These are phyloP conservation scores for Cercospora sp. DNA, from an alignment of 2,329 filamentous ascomycete genomes.

Conservation along the genomic window DNA sequence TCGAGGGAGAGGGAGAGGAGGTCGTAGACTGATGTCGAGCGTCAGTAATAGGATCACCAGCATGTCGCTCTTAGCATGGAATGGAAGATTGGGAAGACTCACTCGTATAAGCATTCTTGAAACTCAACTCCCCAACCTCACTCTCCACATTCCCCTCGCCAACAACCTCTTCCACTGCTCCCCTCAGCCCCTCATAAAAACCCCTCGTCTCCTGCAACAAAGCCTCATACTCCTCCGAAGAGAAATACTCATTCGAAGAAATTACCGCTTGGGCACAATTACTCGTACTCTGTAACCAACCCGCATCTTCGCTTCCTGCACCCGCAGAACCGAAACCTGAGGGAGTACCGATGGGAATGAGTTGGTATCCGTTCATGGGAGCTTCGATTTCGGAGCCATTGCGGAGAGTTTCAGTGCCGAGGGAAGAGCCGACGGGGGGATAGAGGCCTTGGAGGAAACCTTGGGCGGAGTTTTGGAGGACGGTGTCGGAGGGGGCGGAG, in stretches of 20 bases:
- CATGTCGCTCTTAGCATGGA: not conserved
- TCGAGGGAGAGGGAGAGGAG: conserved; percentile 43
- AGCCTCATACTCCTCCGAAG: conserved; percentile 51
- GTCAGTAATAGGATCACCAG: not conserved
- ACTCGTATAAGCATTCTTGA: conserved; percentile 68
- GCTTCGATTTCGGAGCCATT: conserved; percentile 67
- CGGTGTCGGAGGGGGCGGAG: conserved; percentile 66
- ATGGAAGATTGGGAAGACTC: conserved; percentile 34
- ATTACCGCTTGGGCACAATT: conserved; percentile 56
- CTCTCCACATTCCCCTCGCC: conserved; percentile 26
- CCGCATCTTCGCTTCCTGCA: conserved; percentile 58
- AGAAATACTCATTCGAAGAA: conserved; percentile 62
- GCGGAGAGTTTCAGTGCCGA: conserved; percentile 62
- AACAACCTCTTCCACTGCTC: conserved; percentile 56
- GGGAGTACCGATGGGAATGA: conserved; percentile 70
- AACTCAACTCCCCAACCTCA: conserved; percentile 48
- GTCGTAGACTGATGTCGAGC: conserved; percentile 53
- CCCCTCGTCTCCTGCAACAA: conserved; percentile 51
- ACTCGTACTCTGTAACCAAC: conserved; percentile 60
- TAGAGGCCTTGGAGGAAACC: conserved; percentile 86
- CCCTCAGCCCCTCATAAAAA: conserved; percentile 56
- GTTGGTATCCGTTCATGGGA: conserved; percentile 79
- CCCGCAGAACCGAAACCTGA: conserved; percentile 47
- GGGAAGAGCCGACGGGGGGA: conserved; percentile 64
- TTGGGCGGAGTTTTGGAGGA: conserved; percentile 76